Evolutionary conservation across 768 basidiomycete genomes (phyloP).

Genomic region (Leucocoprinus leucothites): DNA sequence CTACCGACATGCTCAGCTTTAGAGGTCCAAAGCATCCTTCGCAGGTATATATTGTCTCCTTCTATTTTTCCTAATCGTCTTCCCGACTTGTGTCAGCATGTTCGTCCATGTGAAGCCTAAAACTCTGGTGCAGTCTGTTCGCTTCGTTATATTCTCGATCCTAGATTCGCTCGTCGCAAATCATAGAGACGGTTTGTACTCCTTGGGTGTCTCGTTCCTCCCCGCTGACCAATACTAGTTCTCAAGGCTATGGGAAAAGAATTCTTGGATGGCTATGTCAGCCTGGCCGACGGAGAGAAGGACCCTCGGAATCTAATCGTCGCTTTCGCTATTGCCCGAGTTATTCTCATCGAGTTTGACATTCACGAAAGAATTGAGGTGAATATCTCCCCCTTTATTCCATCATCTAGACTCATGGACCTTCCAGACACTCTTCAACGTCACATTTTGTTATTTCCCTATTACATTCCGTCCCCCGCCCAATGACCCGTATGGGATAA

Average conservation of each 20-base stretch:
- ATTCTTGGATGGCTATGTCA: constrained; percentile 75
- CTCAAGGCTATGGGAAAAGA: constrained; percentile 68
- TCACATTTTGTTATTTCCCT: constrained; percentile 97
- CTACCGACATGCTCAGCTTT: constrained; percentile 54
- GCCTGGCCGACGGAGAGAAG: constrained; percentile 92
- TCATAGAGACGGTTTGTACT: constrained; percentile 58
- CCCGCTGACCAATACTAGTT: constrained; percentile 34
- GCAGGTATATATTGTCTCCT: neutral
- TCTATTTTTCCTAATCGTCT: neutral
- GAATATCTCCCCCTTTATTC: neutral
- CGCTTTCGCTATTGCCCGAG: constrained; percentile 85
- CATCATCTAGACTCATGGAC: neutral
- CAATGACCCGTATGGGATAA: constrained; percentile 91
- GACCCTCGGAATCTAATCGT: constrained; percentile 92
- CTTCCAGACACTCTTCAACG: constrained; percentile 81
- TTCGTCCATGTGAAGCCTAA: constrained; percentile 81
- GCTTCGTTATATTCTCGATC: constrained; percentile 78
- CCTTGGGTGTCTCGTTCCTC: neutral
- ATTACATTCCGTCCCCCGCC: constrained; percentile 95
- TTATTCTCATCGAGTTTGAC: constrained; percentile 87
- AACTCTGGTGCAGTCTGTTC: constrained; percentile 74
- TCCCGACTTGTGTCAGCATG: constrained; percentile 45
- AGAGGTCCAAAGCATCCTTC: constrained; percentile 9
- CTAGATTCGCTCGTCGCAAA: constrained; percentile 74
- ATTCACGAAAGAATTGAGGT: constrained; percentile 76